Percentiles rank a stretch among this genome's conserved stretches.
phyloP scores from a whole-genome alignment of 2,329 filamentous ascomycete species.

The Raffaelea ambrosiae region DNA sequence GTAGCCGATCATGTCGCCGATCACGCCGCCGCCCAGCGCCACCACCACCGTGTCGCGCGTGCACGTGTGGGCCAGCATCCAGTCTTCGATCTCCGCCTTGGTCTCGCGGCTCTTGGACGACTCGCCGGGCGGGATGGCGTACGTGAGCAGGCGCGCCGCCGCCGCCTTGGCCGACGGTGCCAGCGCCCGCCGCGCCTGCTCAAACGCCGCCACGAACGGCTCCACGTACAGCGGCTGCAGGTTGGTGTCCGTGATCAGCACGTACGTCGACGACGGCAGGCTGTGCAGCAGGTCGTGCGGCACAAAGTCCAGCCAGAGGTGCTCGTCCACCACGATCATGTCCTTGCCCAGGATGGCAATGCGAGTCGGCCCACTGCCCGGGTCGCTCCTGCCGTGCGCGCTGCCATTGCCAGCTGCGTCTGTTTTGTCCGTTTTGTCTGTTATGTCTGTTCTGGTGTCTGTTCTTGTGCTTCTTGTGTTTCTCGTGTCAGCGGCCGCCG shows the following conservation, averaged over 20 bases:
- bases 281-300: constrained; percentile 70
- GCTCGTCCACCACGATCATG: constrained; percentile 85
- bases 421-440: not conserved
- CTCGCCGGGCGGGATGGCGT: constrained; percentile 84
- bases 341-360: constrained; percentile 84
- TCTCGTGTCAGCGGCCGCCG: no score
- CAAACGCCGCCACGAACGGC: constrained; percentile 62
- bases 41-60: constrained; percentile 92
- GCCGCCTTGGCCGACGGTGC: constrained; percentile 21
- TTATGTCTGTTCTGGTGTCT: not conserved
- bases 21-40: constrained; percentile 89
- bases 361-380: constrained; percentile 34
- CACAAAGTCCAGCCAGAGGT: constrained; percentile 78
- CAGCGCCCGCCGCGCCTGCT: constrained; percentile 26
- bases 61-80: constrained; percentile 90
- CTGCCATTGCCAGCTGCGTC: not conserved
- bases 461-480: no score
- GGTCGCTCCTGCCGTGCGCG: constrained; percentile 5
- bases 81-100: constrained; percentile 94
- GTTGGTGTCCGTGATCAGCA: constrained; percentile 95
- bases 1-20: constrained; percentile 96
- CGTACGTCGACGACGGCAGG: constrained; percentile 80
- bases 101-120: constrained; percentile 88
- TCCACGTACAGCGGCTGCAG: constrained; percentile 73
- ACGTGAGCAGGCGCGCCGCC: constrained; percentile 66